A percentile compares a stretch with the other conserved stretches of the same genome.
These are phyloP conservation scores for Dactylellina cionopaga DNA, from an alignment of 2,329 filamentous ascomycete species.

Conservation along the genomic window DNA sequence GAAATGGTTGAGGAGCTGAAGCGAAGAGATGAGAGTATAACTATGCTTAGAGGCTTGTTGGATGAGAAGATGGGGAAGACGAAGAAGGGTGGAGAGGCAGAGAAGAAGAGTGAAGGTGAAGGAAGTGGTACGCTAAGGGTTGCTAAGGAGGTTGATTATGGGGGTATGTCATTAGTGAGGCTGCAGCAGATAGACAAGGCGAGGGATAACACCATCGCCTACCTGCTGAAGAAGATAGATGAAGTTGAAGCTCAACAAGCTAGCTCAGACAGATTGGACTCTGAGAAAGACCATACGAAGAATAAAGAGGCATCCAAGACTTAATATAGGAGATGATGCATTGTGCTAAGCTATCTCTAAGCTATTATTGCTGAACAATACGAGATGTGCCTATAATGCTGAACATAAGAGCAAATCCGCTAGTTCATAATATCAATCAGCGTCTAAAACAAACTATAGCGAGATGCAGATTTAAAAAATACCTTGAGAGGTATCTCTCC, in stretches of 20 bases:
- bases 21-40: constrained; percentile 43
- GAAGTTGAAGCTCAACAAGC: constrained; percentile 62
- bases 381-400: no score
- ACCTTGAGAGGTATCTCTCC: background rate
- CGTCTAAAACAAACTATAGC: no score
- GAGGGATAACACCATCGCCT: constrained; percentile 66
- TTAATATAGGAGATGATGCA: no score
- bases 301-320: constrained; percentile 1
- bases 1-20: constrained; percentile 35
- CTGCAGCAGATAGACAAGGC: constrained; percentile 66
- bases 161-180: constrained; percentile 59
- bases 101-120: constrained; percentile 57
- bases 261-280: background rate
- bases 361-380: no score
- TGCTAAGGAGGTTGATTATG: constrained; percentile 59
- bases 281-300: background rate
- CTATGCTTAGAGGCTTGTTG: constrained; percentile 21
- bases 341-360: no score
- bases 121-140: constrained; percentile 21
- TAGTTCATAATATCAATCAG: no score
- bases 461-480: no score
- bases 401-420: no score
- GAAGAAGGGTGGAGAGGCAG: constrained; percentile 53
- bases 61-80: constrained; percentile 44
- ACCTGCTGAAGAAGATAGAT: constrained; percentile 67